Conservation (phyloP, 352 stramenopile genomes). For the Phytophthora chlamydospora region DNA sequence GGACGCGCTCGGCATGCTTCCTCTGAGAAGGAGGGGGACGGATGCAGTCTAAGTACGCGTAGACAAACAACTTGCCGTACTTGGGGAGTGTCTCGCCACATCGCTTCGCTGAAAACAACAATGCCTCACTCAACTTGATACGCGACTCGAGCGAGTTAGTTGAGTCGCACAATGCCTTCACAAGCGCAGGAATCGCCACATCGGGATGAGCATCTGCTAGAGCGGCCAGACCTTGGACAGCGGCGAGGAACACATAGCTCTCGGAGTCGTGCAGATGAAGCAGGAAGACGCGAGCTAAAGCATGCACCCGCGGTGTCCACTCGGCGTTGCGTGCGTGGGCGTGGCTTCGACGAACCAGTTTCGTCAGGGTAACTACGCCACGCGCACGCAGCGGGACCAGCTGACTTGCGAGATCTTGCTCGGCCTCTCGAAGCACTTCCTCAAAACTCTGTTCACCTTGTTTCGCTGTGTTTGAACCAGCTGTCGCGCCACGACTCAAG, state of each 20-base stretch:
- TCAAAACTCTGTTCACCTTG: slow-evolving; percentile 54
- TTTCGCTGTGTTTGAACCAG: neutral
- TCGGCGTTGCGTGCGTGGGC: slow-evolving; percentile 39
- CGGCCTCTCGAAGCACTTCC: slow-evolving; percentile 52
- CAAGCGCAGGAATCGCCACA: slow-evolving; percentile 71
- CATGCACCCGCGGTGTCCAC: slow-evolving; percentile 59
- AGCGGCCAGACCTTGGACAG: slow-evolving; percentile 72
- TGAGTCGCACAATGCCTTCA: slow-evolving; percentile 52
- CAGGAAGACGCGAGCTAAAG: slow-evolving; percentile 66
- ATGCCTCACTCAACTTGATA: slow-evolving; percentile 86
- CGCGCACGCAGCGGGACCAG: slow-evolving; percentile 77
- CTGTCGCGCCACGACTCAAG: slow-evolving; percentile 45
- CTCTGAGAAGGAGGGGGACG: slow-evolving; percentile 37
- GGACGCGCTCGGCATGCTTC: slow-evolving; percentile 11
- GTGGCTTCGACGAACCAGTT: slow-evolving; percentile 71
- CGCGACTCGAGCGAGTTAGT: slow-evolving; percentile 62
- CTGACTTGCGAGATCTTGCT: slow-evolving; percentile 64
- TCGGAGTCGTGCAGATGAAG: slow-evolving; percentile 68
- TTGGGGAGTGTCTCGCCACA: slow-evolving; percentile 76
- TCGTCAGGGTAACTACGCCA: slow-evolving; percentile 76
- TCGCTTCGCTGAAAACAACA: slow-evolving; percentile 79
- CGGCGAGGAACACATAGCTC: slow-evolving; percentile 88
- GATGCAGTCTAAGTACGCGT: slow-evolving; percentile 83
- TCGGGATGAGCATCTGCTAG: slow-evolving; percentile 66
- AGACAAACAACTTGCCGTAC: slow-evolving; percentile 79